Base-by-base conservation (phyloP, 108 stramenopile genomes). In the Fragilaria crotonensis region DNA sequence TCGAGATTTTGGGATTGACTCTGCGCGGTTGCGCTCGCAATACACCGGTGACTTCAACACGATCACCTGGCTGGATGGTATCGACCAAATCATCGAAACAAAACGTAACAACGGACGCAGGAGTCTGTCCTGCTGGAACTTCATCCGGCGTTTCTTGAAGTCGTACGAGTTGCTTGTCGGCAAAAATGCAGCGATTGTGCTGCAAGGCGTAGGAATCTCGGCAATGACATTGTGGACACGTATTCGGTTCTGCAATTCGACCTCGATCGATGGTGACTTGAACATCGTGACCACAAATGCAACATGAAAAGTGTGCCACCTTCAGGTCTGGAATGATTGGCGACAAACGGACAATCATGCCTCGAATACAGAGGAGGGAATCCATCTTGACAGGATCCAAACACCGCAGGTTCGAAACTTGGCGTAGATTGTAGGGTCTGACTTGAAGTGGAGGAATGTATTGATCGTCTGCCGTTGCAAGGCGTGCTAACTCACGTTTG, bases 81-180 rank as follows among this genome's bases (percentile, higher is more conserved):
- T 99, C 99, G 20, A 97, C 97, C 45, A 99, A 74, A 62, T 96
- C 95, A 70, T 99, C 99, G 69, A 94, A 98, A 29, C 91, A 89
- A 76, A 96, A 98, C 9, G 95, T 66, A 5, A 95, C 83, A 41
- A 95, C 79, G 20, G 87, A 93, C 3, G 94, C 92, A 1, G 99
- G 99, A 21, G 99, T 99, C 65, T 98, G 97, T 26, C 99, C 99
- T 19, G 95, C 97, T 11, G 97, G 97, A 33, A 98, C 96, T 70
- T 93, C 85, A 60, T 97, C 95, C 9, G 98, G 96, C 4, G 95
- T 95, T 63, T 99, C 98, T 69, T 98, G 97, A 22, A 99, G 59
- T 31, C 97, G 78, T 4, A 98, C 86, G 73, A 98, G 71, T 75
- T 99, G 99, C 75, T 98, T 99, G 84, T 99, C 95, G 27, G 81